Percentiles rank a stretch among this genome's conserved stretches.
These are phyloP conservation scores for Melocanna baccifera DNA, from an alignment of 176 grass and related monocot genomes.

Conservation along the genomic window DNA sequence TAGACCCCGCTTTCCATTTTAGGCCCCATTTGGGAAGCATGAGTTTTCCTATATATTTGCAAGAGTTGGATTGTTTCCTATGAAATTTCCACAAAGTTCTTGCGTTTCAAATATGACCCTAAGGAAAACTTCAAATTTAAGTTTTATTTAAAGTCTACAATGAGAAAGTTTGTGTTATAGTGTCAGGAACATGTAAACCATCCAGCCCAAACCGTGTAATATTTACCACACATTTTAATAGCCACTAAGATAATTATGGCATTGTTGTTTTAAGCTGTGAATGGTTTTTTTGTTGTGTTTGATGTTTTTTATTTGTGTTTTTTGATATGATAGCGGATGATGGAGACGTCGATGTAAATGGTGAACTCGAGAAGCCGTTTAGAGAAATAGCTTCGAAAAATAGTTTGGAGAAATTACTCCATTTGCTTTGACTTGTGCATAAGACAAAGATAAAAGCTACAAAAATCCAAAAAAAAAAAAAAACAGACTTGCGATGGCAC, in stretches of 20 bases:
- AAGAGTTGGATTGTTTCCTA: not conserved
- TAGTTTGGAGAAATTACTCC: too few species aligned
- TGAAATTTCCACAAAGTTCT: not conserved
- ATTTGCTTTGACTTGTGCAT: too few species aligned
- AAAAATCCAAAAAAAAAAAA: too few species aligned
- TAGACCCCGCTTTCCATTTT: not conserved
- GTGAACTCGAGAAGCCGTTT: too few species aligned
- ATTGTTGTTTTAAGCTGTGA: too few species aligned
- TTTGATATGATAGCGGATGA: too few species aligned
- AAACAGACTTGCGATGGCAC: constrained; percentile 12
- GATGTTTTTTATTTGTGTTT: too few species aligned
- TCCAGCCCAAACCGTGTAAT: not conserved
- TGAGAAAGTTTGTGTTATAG: not conserved
- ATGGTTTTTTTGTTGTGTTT: too few species aligned
- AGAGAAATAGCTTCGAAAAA: too few species aligned
- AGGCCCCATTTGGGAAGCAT: accelerated
- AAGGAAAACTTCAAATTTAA: not conserved
- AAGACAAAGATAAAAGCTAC: too few species aligned
- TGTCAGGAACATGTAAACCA: not conserved
- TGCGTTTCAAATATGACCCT: not conserved
- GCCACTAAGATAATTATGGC: constrained; percentile 18
- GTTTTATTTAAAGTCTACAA: not conserved
- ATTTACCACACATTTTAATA: not conserved
- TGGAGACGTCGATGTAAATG: too few species aligned
- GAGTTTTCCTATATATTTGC: not conserved